phyloP scores from a whole-genome alignment of 2,329 filamentous ascomycete genomes.

The Gremmenia infestans region DNA sequence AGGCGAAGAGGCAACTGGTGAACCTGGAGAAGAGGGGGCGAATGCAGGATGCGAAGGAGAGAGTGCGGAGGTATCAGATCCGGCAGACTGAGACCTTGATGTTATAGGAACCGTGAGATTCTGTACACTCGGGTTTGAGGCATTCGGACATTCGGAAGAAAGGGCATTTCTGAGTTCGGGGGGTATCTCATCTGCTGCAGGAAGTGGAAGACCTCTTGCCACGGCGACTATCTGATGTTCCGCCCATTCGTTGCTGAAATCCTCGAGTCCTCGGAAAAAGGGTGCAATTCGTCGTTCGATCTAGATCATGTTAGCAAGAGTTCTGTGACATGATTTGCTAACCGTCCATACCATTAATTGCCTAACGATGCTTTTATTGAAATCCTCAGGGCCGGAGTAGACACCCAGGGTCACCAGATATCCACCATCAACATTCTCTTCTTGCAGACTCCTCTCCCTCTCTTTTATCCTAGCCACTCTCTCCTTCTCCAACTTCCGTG shows the following conservation, averaged over 20 bases:
- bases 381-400: conserved; percentile 90
- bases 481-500: conserved; percentile 78
- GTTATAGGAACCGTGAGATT: conserved; percentile 76
- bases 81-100: conserved; percentile 69
- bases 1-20: conserved; percentile 39
- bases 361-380: conserved; percentile 80
- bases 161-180: conserved; percentile 49
- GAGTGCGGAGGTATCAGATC: conserved; percentile 62
- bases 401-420: conserved; percentile 91
- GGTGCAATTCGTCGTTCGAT: conserved; percentile 89
- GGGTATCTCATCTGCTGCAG: conserved; percentile 76
- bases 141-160: conserved; percentile 41
- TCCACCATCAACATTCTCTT: conserved; percentile 91
- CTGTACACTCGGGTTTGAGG: conserved; percentile 58
- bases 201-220: conserved; percentile 77
- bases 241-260: conserved; percentile 84
- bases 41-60: conserved; percentile 60
- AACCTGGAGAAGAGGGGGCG: conserved; percentile 52
- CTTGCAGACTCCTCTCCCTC: conserved; percentile 80
- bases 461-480: conserved; percentile 71
- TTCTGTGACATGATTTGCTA: background rate
- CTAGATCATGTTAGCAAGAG: conserved; percentile 42
- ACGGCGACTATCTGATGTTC: conserved; percentile 94
- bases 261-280: conserved; percentile 91
- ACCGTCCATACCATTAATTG: conserved; percentile 71